Evolutionary conservation across 495 filamentous ascomycete genomes (phyloP).

Genomic region (Thozetella sp.): DNA sequence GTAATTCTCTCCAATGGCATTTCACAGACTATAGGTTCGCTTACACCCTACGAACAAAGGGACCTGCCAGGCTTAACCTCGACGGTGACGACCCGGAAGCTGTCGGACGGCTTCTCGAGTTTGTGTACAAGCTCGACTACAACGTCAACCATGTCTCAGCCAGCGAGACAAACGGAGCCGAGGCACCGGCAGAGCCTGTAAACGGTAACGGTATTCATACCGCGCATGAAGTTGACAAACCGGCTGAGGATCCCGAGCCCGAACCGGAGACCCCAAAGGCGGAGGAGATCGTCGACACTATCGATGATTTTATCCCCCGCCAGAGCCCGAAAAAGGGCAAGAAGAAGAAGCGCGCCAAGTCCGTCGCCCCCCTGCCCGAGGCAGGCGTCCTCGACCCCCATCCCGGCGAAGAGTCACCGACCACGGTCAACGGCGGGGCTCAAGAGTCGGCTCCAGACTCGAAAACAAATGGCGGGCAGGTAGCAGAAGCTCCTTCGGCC

Average conservation of each 20-base stretch:
- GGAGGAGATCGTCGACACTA: background rate
- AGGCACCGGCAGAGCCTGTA: background rate
- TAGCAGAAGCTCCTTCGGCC: background rate
- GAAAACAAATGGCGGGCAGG: background rate
- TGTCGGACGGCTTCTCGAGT: slow-evolving; percentile 14
- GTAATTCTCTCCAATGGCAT: slow-evolving; percentile 18
- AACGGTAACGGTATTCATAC: background rate
- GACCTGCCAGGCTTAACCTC: slow-evolving; percentile 2
- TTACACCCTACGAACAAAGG: background rate
- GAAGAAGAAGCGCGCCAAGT: slow-evolving; percentile 9
- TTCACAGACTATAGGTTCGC: slow-evolving; percentile 19
- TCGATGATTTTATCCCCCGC: slow-evolving; percentile 4
- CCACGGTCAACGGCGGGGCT: background rate
- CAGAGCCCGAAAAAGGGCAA: slow-evolving; percentile 8
- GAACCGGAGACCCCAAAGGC: background rate
- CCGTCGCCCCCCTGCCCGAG: background rate
- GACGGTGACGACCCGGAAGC: slow-evolving; percentile 12
- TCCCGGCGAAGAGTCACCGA: background rate
- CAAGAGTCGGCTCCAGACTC: slow-evolving; percentile 2
- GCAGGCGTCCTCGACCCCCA: background rate
- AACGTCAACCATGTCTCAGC: background rate
- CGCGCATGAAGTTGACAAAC: background rate
- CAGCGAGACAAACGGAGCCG: background rate
- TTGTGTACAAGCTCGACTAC: slow-evolving; percentile 20
- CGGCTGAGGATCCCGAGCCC: background rate